These are phyloP conservation scores for Tuber borchii DNA, from an alignment of 495 filamentous ascomycete genomes.

Conservation along the genomic window DNA sequence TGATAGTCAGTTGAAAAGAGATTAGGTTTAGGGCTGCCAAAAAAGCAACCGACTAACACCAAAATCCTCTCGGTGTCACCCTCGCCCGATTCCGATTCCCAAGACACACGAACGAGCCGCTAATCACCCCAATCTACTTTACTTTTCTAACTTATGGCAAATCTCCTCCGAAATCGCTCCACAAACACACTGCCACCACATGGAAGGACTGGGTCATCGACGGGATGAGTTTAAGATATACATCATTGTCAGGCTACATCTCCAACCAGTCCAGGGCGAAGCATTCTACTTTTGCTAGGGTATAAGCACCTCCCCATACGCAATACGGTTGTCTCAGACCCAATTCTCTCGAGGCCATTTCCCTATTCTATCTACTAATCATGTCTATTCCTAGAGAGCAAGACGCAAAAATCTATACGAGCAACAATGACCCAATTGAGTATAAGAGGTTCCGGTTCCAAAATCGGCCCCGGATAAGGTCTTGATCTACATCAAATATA, in stretches of 20 bases:
- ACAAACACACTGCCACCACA: background rate
- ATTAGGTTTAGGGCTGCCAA: background rate
- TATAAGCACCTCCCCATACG: too few species aligned
- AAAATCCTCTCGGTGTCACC: background rate
- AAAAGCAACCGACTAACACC: background rate
- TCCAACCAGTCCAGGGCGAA: too few species aligned
- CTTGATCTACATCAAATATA: slow-evolving; percentile 84
- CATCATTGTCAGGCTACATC: too few species aligned
- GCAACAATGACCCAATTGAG: slow-evolving; percentile 62
- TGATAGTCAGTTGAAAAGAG: background rate
- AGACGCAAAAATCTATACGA: slow-evolving; percentile 77
- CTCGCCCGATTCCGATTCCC: background rate
- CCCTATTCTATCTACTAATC: background rate
- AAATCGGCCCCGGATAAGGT: slow-evolving; percentile 78
- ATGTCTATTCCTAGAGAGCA: slow-evolving; percentile 56
- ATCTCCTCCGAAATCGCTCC: background rate
- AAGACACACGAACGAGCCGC: background rate
- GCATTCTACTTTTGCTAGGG: too few species aligned
- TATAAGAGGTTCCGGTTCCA: slow-evolving; percentile 75
- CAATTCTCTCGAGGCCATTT: background rate
- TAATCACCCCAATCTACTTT: background rate
- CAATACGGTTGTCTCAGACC: too few species aligned
- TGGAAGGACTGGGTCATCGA: too few species aligned
- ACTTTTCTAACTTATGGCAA: background rate
- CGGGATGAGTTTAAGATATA: too few species aligned